phyloP scores from a whole-genome alignment of 2,329 filamentous ascomycete species.

The Xylariales sp. region DNA sequence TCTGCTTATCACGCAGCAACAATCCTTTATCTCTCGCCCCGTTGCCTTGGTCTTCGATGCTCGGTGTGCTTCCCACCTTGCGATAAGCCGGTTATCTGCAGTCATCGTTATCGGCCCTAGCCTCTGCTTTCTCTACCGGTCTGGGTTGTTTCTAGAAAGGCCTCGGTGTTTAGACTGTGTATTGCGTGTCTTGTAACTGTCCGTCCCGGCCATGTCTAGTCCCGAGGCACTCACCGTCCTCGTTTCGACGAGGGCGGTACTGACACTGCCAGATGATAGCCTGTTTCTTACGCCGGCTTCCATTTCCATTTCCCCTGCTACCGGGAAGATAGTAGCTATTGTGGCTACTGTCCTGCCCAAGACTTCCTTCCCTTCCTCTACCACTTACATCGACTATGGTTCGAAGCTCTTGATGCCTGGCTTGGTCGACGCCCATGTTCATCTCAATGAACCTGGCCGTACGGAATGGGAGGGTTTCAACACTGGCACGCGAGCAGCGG shows the following conservation, averaged over 20 bases:
- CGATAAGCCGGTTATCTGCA: slow-evolving; percentile 18
- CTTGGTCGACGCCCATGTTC: slow-evolving; percentile 95
- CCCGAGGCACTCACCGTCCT: slow-evolving; percentile 73
- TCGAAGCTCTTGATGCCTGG: slow-evolving; percentile 88
- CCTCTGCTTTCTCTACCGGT: neutral
- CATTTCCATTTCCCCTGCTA: slow-evolving; percentile 78
- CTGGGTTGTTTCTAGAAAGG: slow-evolving; percentile 8
- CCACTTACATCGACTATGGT: slow-evolving; percentile 84
- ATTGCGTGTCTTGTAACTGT: slow-evolving; percentile 36
- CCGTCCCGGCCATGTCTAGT: slow-evolving; percentile 37
- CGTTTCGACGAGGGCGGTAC: slow-evolving; percentile 83
- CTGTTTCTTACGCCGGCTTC: slow-evolving; percentile 81
- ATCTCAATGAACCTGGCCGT: slow-evolving; percentile 94
- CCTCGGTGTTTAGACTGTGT: slow-evolving; percentile 4
- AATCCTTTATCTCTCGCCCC: slow-evolving; percentile 6
- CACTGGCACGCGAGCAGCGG: slow-evolving; percentile 92
- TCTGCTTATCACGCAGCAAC: slow-evolving; percentile 20
- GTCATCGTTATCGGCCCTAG: neutral
- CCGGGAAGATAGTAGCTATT: slow-evolving; percentile 86
- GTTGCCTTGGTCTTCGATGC: neutral
- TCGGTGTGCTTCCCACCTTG: neutral
- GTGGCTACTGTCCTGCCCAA: slow-evolving; percentile 78
- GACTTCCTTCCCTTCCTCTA: slow-evolving; percentile 77
- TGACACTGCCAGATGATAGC: slow-evolving; percentile 74
- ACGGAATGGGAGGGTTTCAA: slow-evolving; percentile 99